Base-by-base conservation (phyloP, 176 grass and related monocot species). In the Cenchrus fungigraminus region DNA sequence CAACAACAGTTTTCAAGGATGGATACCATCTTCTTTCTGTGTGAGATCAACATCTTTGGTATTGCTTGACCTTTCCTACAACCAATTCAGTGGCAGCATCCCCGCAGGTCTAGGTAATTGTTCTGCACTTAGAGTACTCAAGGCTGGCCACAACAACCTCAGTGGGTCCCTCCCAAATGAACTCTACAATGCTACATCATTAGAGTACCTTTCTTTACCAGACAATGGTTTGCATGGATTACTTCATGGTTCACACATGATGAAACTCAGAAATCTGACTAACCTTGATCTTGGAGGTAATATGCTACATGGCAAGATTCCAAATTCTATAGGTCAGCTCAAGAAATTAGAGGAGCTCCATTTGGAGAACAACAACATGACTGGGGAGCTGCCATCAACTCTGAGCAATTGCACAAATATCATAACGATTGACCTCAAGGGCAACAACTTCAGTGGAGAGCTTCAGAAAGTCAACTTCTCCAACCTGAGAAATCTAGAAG, bases 1-100 rank as follows among this genome's bases (percentile, higher is more conserved):
- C 85, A 93, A 93, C 82, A 95, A 95, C 77, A 93, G 84, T 34
- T 95, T 95, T 20, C 89, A 79, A 0, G 94, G 94, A 20, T 25
- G 43, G 54, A 82, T 93, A 76, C 94, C 94, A 28, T 58, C 78
- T 59, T 87, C 71, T 62, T 40, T 95, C 10, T 95, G 94, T 40
- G 4, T 40, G 37, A 40, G 37, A 40, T 40, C 32, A 45, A 64
- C 77, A 62, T 82, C 65, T 1, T 79, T 95, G 15, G 20, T 19
- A 19, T 61, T 65, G 44, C 84, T 95, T 75, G 91, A 81, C 56
- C 65, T 95, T 45, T 95, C 66, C 44, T 83, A 52, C 49, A 95
- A 95, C 55, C 15, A 76, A 76, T 89, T 93, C 61, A 82, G 88
- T 42, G 91, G 88, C 15, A 74, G 14, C 49, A 80, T 95, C 72